phyloP scores from a whole-genome alignment of 345 rosid species.

The Populus simonii region DNA sequence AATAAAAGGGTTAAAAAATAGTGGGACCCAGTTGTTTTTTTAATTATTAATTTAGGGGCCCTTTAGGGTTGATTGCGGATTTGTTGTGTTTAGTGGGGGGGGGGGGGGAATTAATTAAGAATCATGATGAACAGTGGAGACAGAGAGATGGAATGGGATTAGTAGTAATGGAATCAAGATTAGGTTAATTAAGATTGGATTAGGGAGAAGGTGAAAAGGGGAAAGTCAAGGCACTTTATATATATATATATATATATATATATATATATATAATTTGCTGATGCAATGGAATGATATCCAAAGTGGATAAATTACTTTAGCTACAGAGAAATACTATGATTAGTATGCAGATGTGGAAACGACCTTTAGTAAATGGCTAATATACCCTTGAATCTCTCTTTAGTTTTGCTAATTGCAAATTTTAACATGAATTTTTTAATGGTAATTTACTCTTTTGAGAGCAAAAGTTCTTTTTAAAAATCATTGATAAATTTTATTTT shows the following conservation, averaged over 20 bases:
- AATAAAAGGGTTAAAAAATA: conserved; percentile 1
- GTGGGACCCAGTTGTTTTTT: conserved; percentile 16
- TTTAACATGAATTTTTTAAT: too few species aligned
- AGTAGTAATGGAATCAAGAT: background rate
- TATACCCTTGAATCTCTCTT: background rate
- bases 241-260: background rate
- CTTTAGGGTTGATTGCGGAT: conserved; percentile 25
- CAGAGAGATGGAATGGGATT: background rate
- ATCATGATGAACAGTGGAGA: background rate
- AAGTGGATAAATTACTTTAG: background rate
- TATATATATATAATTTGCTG: background rate
- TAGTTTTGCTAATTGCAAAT: too few species aligned
- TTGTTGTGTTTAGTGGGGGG: conserved; percentile 26
- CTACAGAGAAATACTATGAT: background rate
- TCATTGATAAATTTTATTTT: too few species aligned
- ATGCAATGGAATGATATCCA: background rate
- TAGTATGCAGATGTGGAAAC: background rate
- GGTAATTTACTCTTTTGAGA: too few species aligned
- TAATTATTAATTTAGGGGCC: background rate
- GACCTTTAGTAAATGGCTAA: background rate
- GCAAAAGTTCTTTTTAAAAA: too few species aligned
- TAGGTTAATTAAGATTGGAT: background rate
- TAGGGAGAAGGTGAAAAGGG: background rate
- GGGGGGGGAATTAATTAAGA: conserved; percentile 9
- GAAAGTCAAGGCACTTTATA: background rate